Evolutionary conservation across 805 yeast genomes (phyloP), one percentile per base, ranked within the genome.

Genomic region (Hanseniaspora pseudoguilliermondii): DNA sequence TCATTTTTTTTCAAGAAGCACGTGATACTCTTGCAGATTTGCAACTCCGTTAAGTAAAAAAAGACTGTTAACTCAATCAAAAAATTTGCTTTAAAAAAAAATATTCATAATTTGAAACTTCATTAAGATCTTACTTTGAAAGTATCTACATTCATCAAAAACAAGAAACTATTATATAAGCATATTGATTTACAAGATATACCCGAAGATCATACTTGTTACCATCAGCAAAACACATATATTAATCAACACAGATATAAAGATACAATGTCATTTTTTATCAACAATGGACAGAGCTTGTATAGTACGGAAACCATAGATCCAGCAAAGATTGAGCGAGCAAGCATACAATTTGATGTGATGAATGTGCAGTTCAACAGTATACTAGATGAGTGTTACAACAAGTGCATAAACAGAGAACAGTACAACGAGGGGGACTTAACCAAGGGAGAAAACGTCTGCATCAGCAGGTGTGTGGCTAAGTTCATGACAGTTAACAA

Each of bases 381-480:
- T 44, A 74, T 90, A 60, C 72, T 85, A 38, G 68, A 72, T 38
- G 74, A 77, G 3, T 91, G 97, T 67, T 73, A 76, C 21, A 63
- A 68, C 57, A 93, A 93, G 68, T 93, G 98, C 69, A 76, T 93
- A 42, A 83, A 84, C 13, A 66, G 62, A n/a, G 79, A 75, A n/a
- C 86, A 83, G 60, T 90, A 85, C 69, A 86, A 87, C 16, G 97
- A 91, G 63, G 75, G 79, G 10, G 97, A 91, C 27, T 72, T 90
- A 55, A 81, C 80, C 60, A 88, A 89, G 63, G 97, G 96, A 39
- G 97, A 90, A 66, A 69, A 75, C 58, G 76, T 79, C 47, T 91
- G 97, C 66, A 71, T 86, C 11, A 96, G 89, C 67, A 73, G 97
- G 58, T 90, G 97, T 71, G 91, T 86, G 46, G 70, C 81, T 60